Conservation (phyloP, 768 basidiomycete genomes). For the Auricularia cornea region DNA sequence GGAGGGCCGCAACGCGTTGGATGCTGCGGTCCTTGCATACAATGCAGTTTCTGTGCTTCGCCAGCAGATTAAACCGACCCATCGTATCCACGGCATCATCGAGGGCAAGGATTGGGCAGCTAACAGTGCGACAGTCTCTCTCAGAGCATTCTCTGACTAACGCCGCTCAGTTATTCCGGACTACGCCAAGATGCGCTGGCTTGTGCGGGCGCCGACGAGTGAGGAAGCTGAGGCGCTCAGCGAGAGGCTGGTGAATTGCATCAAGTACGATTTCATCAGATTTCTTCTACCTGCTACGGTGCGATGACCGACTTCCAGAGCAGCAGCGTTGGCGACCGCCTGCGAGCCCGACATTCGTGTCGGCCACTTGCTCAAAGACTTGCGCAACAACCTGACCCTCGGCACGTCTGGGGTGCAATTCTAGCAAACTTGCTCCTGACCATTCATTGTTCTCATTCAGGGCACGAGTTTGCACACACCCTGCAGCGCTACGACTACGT, state of each 20-base stretch:
- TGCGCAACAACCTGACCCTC: constrained; percentile 50
- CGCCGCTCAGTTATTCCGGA: constrained; percentile 65
- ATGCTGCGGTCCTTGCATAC: constrained; percentile 83
- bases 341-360: constrained; percentile 37
- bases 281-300: constrained; percentile 9
- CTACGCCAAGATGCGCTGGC: constrained; percentile 65
- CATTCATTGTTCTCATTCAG: no score
- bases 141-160: not conserved
- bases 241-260: constrained; percentile 58
- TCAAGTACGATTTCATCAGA: constrained; percentile 42
- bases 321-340: constrained; percentile 49
- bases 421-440: no score
- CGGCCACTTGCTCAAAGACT: constrained; percentile 41
- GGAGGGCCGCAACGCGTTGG: constrained; percentile 82
- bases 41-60: constrained; percentile 68
- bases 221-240: constrained; percentile 45
- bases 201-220: constrained; percentile 58
- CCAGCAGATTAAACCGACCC: constrained; percentile 79
- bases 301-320: constrained; percentile 34
- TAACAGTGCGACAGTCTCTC: constrained; percentile 43
- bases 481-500: constrained; percentile 36
- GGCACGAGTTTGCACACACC: constrained; percentile 43
- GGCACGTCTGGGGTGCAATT: no score
- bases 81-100: constrained; percentile 72
- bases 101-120: constrained; percentile 58